A percentile compares a stretch with the other conserved stretches of the same genome.
Conservation (phyloP, 192 early-diverging fungal genomes). For the Coemansia sp. region DNA sequence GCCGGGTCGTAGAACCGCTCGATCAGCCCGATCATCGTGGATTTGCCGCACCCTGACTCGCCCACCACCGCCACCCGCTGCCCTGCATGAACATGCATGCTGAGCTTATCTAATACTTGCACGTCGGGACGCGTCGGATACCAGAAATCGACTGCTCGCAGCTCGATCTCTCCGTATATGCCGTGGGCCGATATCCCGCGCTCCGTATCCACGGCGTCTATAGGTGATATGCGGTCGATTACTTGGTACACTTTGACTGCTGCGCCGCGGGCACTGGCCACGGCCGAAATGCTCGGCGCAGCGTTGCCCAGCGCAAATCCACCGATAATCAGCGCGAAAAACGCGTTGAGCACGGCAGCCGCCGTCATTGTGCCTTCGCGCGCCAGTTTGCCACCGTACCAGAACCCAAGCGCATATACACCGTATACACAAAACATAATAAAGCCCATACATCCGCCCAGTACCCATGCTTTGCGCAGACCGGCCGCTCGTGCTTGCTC, state of each 20-base stretch:
- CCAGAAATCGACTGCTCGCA: slow-evolving; percentile 73
- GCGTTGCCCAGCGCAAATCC: slow-evolving; percentile 69
- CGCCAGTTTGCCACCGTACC: slow-evolving; percentile 73
- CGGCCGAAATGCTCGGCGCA: slow-evolving; percentile 69
- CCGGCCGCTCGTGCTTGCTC: slow-evolving; percentile 63
- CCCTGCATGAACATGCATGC: slow-evolving; percentile 71
- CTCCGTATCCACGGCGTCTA: slow-evolving; percentile 61
- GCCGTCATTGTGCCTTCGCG: slow-evolving; percentile 50
- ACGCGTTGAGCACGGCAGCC: slow-evolving; percentile 72
- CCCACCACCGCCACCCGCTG: slow-evolving; percentile 90
- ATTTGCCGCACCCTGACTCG: slow-evolving; percentile 82
- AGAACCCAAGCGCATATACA: slow-evolving; percentile 80
- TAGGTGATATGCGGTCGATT: slow-evolving; percentile 78
- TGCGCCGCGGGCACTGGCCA: slow-evolving; percentile 78
- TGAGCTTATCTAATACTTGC: slow-evolving; percentile 71
- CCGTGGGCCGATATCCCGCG: slow-evolving; percentile 41
- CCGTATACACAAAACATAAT: slow-evolving; percentile 76
- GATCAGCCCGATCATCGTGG: slow-evolving; percentile 78
- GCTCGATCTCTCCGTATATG: slow-evolving; percentile 68
- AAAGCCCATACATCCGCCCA: slow-evolving; percentile 68
- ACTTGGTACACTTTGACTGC: slow-evolving; percentile 76
- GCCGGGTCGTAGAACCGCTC: slow-evolving; percentile 81
- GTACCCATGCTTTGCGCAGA: slow-evolving; percentile 60
- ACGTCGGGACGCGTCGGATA: slow-evolving; percentile 88
- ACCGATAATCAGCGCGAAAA: slow-evolving; percentile 88